Base-by-base conservation (phyloP, 306 rosid genomes). In the Acacia melanoxylon region DNA sequence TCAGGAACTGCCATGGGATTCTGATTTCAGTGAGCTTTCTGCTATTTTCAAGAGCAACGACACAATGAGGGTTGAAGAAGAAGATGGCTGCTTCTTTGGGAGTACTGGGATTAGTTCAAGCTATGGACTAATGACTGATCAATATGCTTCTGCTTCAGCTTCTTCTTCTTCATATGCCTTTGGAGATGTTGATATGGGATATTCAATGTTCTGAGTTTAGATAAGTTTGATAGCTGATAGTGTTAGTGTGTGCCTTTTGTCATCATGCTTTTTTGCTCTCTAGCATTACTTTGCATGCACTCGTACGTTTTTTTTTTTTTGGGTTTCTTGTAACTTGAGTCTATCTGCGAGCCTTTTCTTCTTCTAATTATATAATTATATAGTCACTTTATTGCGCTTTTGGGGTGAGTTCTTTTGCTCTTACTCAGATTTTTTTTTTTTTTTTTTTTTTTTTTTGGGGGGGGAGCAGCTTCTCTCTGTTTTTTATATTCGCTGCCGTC, bases 151-250 rank as follows among this genome's bases (percentile, higher is more conserved):
- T 1, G 84, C 97, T 54, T 51, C 58, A 4, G 52, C 52, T 46
- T 54, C 62, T 6, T 4, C 58, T 52, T 52, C 98, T 41, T 65
- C 84, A 22, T 83, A 80, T 86, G 76, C 89, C 67, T 85, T 88
- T 81, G 97, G 93, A 37, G 95, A 92, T 72, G 91, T 89, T 79
- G 92, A 89, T 80, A 82, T 86, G 76, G 97, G 93, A 51, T 89
- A 87, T 56, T 89, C 92, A 44, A 90, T 85, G 74, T 89, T 86
- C 81, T 88, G 81, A 86, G 77, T 68, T 37, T 68, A 6, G 17
- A 56, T 75, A 72, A 83, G 70, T 75, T 78, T 81, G 71, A 72
- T 78, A 67, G 71, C n/a, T n/a, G 65, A 20, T 54, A 20, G 24
- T 7, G 24, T 15, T 27, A 71, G 84, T 42, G 54, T 68, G 74